These are phyloP conservation scores for Ganoderma lucidum DNA, from an alignment of 1,284 basidiomycete species.

Conservation along the genomic window DNA sequence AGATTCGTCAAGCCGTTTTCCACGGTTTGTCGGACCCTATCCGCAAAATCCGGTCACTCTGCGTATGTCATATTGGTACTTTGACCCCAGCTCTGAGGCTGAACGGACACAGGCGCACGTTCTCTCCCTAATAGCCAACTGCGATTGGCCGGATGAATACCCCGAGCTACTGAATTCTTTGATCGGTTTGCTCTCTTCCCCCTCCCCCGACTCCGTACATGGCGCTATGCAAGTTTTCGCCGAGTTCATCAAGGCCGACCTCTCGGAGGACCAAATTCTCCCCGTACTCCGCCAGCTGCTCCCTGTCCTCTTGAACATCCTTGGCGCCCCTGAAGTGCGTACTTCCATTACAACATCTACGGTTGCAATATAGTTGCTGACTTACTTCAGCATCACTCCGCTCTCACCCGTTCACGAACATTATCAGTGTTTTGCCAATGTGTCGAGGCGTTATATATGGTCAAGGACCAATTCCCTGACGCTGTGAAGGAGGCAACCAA, in stretches of 20 bases:
- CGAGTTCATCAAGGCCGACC: conserved; percentile 90
- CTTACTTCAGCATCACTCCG: conserved; percentile 66
- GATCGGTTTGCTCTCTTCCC: conserved; percentile 77
- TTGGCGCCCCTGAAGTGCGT: conserved; percentile 77
- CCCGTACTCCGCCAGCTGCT: conserved; percentile 87
- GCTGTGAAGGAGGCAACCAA: conserved; percentile 86
- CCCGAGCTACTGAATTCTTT: conserved; percentile 80
- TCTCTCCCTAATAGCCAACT: conserved; percentile 84
- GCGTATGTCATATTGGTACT: conserved; percentile 57
- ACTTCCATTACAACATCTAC: not conserved
- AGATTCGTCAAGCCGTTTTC: conserved; percentile 81
- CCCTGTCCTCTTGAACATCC: conserved; percentile 85
- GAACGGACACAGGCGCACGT: conserved; percentile 71
- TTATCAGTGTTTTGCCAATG: conserved; percentile 93
- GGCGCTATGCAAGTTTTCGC: conserved; percentile 95
- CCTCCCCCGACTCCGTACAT: conserved; percentile 79
- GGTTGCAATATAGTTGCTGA: not conserved
- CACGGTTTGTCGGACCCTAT: conserved; percentile 83
- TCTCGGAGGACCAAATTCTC: conserved; percentile 92
- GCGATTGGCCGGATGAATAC: conserved; percentile 96
- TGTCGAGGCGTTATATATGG: conserved; percentile 90
- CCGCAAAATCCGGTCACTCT: conserved; percentile 85
- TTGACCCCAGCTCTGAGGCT: not conserved
- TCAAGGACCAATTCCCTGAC: conserved; percentile 90
- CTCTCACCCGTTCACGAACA: conserved; percentile 84